phyloP scores from a whole-genome alignment of 2,329 filamentous ascomycete genomes.

The Fusarium nodosum region DNA sequence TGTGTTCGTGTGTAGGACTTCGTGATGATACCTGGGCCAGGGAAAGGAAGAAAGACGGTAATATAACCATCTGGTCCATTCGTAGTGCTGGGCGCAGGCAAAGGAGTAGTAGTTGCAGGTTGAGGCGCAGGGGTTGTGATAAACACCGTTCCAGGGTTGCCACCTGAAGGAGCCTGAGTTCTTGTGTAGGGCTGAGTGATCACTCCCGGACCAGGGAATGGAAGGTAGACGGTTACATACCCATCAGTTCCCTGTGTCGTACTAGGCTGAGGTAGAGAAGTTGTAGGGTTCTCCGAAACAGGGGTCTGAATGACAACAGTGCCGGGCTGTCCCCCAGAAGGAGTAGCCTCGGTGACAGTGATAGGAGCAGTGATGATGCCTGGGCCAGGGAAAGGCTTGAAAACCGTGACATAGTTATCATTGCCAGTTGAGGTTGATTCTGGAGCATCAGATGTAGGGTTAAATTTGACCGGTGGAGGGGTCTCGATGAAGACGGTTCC shows the following conservation, averaged over 20 bases:
- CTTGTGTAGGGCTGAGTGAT: constrained; percentile 19
- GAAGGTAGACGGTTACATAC: constrained; percentile 17
- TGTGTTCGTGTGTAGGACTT: constrained; percentile 29
- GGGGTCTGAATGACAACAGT: constrained; percentile 35
- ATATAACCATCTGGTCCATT: constrained; percentile 23
- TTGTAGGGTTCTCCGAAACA: not conserved
- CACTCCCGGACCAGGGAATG: constrained; percentile 23
- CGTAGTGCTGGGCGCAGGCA: constrained; percentile 18
- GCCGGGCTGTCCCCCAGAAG: constrained; percentile 25
- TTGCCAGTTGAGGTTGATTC: constrained; percentile 25
- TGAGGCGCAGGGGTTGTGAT: constrained; percentile 23
- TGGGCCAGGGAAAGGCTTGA: constrained; percentile 32
- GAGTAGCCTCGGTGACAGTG: constrained; percentile 25
- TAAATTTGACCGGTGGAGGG: constrained; percentile 26
- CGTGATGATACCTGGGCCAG: constrained; percentile 28
- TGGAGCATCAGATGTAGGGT: constrained; percentile 9
- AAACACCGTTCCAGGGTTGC: constrained; percentile 25
- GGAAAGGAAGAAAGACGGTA: constrained; percentile 29
- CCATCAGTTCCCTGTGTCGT: constrained; percentile 19
- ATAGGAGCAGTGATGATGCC: constrained; percentile 36
- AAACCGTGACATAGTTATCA: constrained; percentile 35
- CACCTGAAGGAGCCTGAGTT: constrained; percentile 25
- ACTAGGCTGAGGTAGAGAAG: constrained; percentile 1
- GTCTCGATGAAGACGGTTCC: constrained; percentile 38
- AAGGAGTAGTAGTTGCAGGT: constrained; percentile 5